Percentiles rank a stretch among this genome's conserved stretches.
Evolutionary conservation across 306 rosid genomes (phyloP).

Genomic region (Vigna trinervia): DNA sequence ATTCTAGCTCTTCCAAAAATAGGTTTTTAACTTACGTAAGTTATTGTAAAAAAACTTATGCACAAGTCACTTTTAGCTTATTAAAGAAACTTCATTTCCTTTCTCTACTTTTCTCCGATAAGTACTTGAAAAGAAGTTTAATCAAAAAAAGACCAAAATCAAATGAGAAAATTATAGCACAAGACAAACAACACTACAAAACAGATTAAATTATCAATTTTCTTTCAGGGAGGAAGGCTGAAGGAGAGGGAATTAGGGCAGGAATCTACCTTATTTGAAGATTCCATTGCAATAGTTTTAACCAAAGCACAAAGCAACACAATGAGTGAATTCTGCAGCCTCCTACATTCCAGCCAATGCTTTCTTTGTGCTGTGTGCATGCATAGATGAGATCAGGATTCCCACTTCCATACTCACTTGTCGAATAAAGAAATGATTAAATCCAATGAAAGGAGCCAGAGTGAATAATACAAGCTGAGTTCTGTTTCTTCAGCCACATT

Average conservation of each 20-base stretch:
- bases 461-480: slow-evolving; percentile 58
- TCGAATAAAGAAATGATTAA: slow-evolving; percentile 45
- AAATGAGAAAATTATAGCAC: background rate
- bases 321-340: slow-evolving; percentile 59
- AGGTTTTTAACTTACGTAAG: background rate
- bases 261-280: slow-evolving; percentile 77
- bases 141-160: slow-evolving; percentile 7
- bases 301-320: slow-evolving; percentile 54
- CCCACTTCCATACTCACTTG: slow-evolving; percentile 61
- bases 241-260: slow-evolving; percentile 30
- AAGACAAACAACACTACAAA: slow-evolving; percentile 17
- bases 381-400: slow-evolving; percentile 53
- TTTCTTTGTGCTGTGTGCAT: slow-evolving; percentile 53
- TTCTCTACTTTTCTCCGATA: background rate
- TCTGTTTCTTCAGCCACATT: slow-evolving; percentile 63
- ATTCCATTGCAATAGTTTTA: slow-evolving; percentile 47
- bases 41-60: background rate
- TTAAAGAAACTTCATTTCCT: background rate
- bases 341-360: slow-evolving; percentile 71
- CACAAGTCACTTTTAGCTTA: background rate
- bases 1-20: background rate
- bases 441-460: slow-evolving; percentile 56
- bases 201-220: slow-evolving; percentile 30
- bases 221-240: slow-evolving; percentile 1
- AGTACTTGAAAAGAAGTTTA: background rate